phyloP scores from a whole-genome alignment of 2,329 filamentous ascomycete genomes.

The Stagonosporopsis vannaccii region DNA sequence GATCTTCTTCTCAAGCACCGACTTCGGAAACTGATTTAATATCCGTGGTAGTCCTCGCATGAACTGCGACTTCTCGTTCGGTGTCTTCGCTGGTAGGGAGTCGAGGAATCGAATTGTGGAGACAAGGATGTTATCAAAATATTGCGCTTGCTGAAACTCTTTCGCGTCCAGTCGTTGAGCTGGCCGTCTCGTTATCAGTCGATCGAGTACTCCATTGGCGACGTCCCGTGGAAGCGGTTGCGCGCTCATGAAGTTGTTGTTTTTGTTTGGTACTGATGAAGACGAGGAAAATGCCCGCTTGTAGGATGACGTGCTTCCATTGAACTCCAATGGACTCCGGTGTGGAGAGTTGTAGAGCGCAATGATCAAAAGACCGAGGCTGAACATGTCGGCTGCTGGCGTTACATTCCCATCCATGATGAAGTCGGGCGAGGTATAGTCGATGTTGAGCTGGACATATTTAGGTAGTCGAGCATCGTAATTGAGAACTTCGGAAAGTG shows the following conservation, averaged over 20 bases:
- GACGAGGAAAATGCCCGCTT: slow-evolving; percentile 83
- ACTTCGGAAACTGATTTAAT: slow-evolving; percentile 88
- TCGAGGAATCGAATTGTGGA: slow-evolving; percentile 97
- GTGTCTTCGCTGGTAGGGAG: slow-evolving; percentile 86
- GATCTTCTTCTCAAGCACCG: slow-evolving; percentile 93
- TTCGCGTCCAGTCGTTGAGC: slow-evolving; percentile 85
- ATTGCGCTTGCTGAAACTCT: slow-evolving; percentile 94
- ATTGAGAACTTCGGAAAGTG: slow-evolving; percentile 82
- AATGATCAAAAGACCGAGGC: slow-evolving; percentile 84
- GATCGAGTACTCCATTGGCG: slow-evolving; percentile 75
- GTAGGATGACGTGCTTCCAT: slow-evolving; percentile 82
- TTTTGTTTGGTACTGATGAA: slow-evolving; percentile 76
- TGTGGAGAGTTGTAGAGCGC: slow-evolving; percentile 96
- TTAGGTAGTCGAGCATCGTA: slow-evolving; percentile 83
- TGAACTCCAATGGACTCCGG: slow-evolving; percentile 80
- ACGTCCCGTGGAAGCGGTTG: slow-evolving; percentile 82
- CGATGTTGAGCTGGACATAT: slow-evolving; percentile 85
- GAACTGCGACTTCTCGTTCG: slow-evolving; percentile 89
- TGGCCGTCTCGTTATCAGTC: slow-evolving; percentile 84
- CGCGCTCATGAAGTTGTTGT: slow-evolving; percentile 85
- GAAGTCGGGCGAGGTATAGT: slow-evolving; percentile 95
- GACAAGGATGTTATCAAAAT: slow-evolving; percentile 96
- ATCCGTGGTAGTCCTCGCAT: slow-evolving; percentile 88
- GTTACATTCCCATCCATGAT: slow-evolving; percentile 90
- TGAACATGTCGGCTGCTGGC: slow-evolving; percentile 88